Conservation (phyloP, 2,329 filamentous ascomycete species). For the Grosmannia serpens region DNA sequence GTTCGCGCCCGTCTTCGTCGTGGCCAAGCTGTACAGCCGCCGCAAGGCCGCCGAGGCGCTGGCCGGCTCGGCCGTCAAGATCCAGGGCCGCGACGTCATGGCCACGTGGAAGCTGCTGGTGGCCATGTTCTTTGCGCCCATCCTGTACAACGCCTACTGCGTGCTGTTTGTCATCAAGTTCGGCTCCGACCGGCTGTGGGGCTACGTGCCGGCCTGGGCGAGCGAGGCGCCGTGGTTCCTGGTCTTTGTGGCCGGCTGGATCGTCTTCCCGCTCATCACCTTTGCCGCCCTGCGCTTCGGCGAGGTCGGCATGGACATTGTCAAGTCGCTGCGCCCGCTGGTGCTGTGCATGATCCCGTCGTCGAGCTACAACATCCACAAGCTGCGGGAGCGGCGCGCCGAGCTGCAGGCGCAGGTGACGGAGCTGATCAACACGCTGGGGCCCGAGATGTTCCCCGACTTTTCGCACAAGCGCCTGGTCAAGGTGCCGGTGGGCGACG, state of each 20-base stretch:
- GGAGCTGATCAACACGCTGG: conserved; percentile 85
- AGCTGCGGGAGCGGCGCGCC: conserved; percentile 60
- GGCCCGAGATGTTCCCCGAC: conserved; percentile 94
- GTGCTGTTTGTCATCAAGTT: conserved; percentile 64
- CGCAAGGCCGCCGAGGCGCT: conserved; percentile 75
- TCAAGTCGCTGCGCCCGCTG: conserved; percentile 85
- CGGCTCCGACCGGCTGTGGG: conserved; percentile 69
- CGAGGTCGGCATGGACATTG: conserved; percentile 97
- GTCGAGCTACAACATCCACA: conserved; percentile 72
- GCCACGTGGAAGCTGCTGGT: conserved; percentile 90
- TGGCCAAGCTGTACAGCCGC: conserved; percentile 69
- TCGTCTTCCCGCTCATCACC: conserved; percentile 77
- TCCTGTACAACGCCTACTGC: conserved; percentile 74
- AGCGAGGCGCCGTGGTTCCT: conserved; percentile 51
- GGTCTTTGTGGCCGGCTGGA: conserved; percentile 56
- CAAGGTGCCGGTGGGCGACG: conserved; percentile 35
- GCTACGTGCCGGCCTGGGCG: conserved; percentile 68
- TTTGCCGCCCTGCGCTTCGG: conserved; percentile 91
- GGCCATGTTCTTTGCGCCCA: conserved; percentile 70
- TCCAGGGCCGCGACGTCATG: conserved; percentile 80
- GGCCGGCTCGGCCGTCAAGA: conserved; percentile 77
- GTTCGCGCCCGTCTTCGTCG: conserved; percentile 80
- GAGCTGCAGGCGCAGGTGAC: conserved; percentile 75
- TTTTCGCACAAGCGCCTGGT: conserved; percentile 70
- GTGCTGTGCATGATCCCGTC: conserved; percentile 75